A percentile compares a stretch with the other conserved stretches of the same genome.
phyloP scores from a whole-genome alignment of 2,329 filamentous ascomycete genomes.

The Bretziella fagacearum region DNA sequence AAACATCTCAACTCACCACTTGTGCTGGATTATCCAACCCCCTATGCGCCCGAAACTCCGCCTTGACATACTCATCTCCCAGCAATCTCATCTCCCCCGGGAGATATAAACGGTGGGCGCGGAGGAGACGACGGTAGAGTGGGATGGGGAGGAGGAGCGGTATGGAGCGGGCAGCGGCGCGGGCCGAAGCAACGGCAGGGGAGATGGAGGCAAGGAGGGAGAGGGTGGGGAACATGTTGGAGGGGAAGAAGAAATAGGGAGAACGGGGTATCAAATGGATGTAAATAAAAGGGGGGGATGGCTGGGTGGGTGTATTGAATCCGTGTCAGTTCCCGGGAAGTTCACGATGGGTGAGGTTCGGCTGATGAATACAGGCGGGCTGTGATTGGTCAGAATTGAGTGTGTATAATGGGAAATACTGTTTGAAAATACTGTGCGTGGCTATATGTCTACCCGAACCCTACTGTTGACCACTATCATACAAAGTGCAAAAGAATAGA shows the following conservation, averaged over 20 bases:
- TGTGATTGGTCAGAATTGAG: no score
- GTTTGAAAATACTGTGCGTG: no score
- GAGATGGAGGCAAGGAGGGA: neutral
- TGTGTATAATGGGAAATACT: no score
- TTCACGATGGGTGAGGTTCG: no score
- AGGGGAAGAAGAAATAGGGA: neutral
- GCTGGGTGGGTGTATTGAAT: no score
- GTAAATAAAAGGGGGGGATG: no score
- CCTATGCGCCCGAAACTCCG: constrained; percentile 73
- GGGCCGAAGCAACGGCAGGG: no score
- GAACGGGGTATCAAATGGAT: neutral
- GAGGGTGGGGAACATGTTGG: neutral
- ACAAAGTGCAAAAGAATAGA: no score
- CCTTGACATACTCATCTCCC: constrained; percentile 85
- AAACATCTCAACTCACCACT: constrained; percentile 50
- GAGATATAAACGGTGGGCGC: constrained; percentile 68
- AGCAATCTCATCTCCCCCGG: constrained; percentile 58
- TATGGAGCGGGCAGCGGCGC: neutral
- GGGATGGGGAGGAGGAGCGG: constrained; percentile 66
- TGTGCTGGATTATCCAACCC: constrained; percentile 81
- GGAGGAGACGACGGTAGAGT: constrained; percentile 73
- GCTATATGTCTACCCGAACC: no score
- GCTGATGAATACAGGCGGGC: no score
- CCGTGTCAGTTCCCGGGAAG: no score
- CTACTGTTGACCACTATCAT: no score